Evolutionary conservation across 371 early-diverging fungal genomes (phyloP), one percentile per base, ranked within the genome.

Genomic region (Massospora cicadina): DNA sequence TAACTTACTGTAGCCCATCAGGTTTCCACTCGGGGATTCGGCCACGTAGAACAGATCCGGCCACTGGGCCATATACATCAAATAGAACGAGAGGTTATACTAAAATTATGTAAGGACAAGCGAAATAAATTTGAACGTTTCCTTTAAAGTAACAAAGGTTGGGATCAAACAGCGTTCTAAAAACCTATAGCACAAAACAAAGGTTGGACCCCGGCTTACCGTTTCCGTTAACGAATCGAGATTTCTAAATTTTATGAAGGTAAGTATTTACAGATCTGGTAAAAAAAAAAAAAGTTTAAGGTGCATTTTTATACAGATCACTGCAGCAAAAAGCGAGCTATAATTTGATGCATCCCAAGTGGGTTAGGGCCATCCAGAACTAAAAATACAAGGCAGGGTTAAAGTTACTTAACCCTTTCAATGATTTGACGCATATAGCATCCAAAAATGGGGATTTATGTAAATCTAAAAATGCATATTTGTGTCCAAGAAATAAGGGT

Each of bases 71-170:
- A 97, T 78, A 71, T 95, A 97, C 54, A 82, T 80, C 17, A 98
- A 82, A 70, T 98, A 98, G 69, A 93, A 95, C 2, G 86, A 82
- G 64, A 94, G 87, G 69, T 89, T 88, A 77, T 98, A 98, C 89
- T 90, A 69, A 53, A n/a, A n/a, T n/a, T n/a, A n/a, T n/a, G n/a
- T n/a, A n/a, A n/a, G n/a, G n/a, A 1, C 56, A 43, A 33, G 26
- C 29, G 27, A 28, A 33, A 28, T 1, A 58, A 54, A 28, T 17
- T 63, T 12, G 30, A 2, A 26, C 27, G 54, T 25, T 27, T 1
- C 30, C 21, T 65, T 12, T 2, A 60, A 59, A n/a, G 13, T 23
- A 7, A 32, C 7, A 60, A 17, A 24, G 33, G 12, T 26, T n/a
- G n/a, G n/a, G n/a, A n/a, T n/a, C n/a, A n/a, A n/a, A n/a, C n/a